Evolutionary conservation across 495 filamentous ascomycete genomes (phyloP).

Genomic region (Penicillium malachiteum): DNA sequence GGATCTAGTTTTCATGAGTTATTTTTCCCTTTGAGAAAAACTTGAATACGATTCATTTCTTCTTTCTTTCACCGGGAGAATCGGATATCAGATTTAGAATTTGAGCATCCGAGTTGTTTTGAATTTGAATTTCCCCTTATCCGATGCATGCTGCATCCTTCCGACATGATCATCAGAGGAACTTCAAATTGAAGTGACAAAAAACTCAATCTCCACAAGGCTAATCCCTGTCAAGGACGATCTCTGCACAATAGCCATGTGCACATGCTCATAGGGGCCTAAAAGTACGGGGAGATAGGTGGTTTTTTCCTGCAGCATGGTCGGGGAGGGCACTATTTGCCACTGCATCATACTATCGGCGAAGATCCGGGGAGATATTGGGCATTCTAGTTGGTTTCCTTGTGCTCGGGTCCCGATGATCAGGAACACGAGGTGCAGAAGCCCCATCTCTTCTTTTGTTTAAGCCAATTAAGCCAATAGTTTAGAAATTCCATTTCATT

Average conservation of each 20-base stretch:
- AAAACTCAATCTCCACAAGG: conserved; percentile 11
- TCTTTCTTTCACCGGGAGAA: not conserved
- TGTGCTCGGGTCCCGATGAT: not conserved
- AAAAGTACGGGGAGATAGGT: not conserved
- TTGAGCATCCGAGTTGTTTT: not conserved
- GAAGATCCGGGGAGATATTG: conserved; percentile 2
- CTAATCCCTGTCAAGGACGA: conserved; percentile 7
- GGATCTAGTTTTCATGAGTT: no score
- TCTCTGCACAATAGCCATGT: not conserved
- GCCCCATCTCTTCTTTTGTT: not conserved
- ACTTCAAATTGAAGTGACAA: not conserved
- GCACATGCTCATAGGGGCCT: not conserved
- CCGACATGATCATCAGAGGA: not conserved
- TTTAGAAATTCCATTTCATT: not conserved
- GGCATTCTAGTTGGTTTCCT: not conserved
- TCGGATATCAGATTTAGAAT: not conserved
- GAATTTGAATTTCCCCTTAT: not conserved
- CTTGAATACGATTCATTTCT: not conserved
- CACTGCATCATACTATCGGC: conserved; percentile 3
- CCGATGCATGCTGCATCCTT: conserved; percentile 5
- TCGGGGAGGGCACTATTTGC: conserved; percentile 2
- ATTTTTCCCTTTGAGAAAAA: no score
- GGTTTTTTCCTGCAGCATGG: no score
- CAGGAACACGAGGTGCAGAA: conserved; percentile 2
- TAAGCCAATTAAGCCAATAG: not conserved